Evolutionary conservation across 768 basidiomycete species (phyloP), one percentile per base, ranked within the genome.

Genomic region (Gelatoporia subvermispora): DNA sequence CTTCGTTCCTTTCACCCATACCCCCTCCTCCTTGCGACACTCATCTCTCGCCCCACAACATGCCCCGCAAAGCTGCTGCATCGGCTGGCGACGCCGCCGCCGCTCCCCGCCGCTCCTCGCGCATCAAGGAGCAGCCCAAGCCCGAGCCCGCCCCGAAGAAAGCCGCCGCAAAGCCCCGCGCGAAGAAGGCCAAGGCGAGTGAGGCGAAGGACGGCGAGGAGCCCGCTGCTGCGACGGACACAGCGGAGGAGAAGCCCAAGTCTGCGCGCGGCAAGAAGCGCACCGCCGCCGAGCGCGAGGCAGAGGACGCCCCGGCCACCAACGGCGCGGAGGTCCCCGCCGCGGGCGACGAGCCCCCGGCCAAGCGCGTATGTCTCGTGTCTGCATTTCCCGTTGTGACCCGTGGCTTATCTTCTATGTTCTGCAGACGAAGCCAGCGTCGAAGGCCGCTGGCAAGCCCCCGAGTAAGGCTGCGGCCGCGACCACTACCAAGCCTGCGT

Each of bases 101-200:
- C 38, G 72, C 74, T 60, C 85, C 85, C 34, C 84, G 85, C 65
- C 85, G 85, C 68, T 87, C 85, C 8, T 68, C 77, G 25, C 82
- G 85, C 59, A 86, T 88, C 69, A 87, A 87, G 65, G 84, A 82
- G 22, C 75, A 78, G 50, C 83, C 82, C 46, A 85, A 82, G 64
- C 62, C 68, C 2, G 81, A 68, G 22, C 35, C 65, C 70, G 49
- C 61, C 24, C 68, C 65, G 15, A 85, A 84, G 77, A 86, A 82
- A 64, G 67, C 78, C 39, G 71, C 75, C 20, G 72, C 79, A 5
- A 87, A 86, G 68, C 81, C 84, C 41, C 73, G 81, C 56, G 67
- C 72, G 36, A 72, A 67, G 65, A 76, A 75, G 58, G 59, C 42
- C 40, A 72, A 74, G 48, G 57, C 65, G 48, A 60, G 59, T 45